phyloP scores from a whole-genome alignment of 768 basidiomycete species.

The Serendipita indica region DNA sequence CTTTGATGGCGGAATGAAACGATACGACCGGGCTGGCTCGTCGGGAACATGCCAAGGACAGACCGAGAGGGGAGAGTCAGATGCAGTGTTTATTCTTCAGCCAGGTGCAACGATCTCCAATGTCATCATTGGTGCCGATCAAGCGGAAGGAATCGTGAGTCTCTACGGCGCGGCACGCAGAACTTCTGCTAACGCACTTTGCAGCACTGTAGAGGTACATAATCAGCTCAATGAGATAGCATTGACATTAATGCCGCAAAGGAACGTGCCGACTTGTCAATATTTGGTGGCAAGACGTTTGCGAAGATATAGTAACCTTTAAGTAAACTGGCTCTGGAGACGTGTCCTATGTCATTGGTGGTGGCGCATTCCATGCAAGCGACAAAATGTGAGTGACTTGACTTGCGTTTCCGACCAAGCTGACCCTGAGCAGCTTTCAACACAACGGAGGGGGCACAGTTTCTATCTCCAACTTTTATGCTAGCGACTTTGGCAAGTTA shows the following conservation, averaged over 20 bases:
- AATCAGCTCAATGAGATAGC: no score
- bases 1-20: conserved; percentile 11
- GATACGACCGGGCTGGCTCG: conserved; percentile 4
- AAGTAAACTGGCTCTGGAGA: conserved; percentile 21
- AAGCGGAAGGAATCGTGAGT: conserved; percentile 25
- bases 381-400: neutral
- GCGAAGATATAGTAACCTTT: conserved; percentile 29
- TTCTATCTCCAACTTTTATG: conserved; percentile 3
- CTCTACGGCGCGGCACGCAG: neutral
- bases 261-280: conserved; percentile 11
- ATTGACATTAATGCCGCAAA: conserved; percentile 25
- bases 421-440: neutral
- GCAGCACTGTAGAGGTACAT: no score
- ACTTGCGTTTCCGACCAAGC: neutral
- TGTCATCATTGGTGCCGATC: conserved; percentile 29
- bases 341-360: neutral
- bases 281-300: conserved; percentile 21
- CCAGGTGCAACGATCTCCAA: conserved; percentile 29
- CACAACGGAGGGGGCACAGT: conserved; percentile 6
- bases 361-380: conserved; percentile 1
- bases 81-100: conserved; percentile 26
- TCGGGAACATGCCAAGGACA: conserved; percentile 10
- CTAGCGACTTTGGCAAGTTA: neutral
- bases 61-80: conserved; percentile 8
- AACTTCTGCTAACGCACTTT: neutral